Percentiles rank a stretch among this genome's conserved stretches.
These are phyloP conservation scores for Colletotrichum sojae DNA, from an alignment of 2,329 filamentous ascomycete genomes.

Conservation along the genomic window DNA sequence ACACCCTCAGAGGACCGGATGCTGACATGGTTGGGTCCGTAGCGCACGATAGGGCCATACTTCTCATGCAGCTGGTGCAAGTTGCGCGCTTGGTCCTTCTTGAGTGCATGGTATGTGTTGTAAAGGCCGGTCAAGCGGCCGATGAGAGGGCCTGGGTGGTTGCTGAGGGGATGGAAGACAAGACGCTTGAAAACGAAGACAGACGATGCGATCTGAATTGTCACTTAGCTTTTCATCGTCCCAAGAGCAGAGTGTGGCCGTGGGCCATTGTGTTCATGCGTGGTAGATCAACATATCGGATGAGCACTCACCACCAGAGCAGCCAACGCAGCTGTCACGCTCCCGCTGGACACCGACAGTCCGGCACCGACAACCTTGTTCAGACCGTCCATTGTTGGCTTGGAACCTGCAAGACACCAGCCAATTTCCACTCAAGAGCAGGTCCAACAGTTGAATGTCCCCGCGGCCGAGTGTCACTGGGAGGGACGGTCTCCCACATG, in stretches of 20 bases:
- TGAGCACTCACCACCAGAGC: conserved; percentile 10
- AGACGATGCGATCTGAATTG: neutral
- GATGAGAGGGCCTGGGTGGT: conserved; percentile 18
- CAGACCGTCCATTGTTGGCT: conserved; percentile 22
- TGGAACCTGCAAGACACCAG: neutral
- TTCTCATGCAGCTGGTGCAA: conserved; percentile 16
- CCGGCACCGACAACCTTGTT: conserved; percentile 17
- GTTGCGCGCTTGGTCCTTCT: conserved; percentile 26
- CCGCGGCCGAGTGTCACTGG: neutral
- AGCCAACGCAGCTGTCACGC: neutral
- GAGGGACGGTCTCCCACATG: neutral
- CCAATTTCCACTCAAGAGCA: neutral
- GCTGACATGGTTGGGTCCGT: conserved; percentile 33
- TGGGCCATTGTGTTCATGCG: neutral
- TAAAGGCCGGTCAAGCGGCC: conserved; percentile 17
- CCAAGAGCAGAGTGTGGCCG: too few relatives aligned
- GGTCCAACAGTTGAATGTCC: neutral
- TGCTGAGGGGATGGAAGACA: conserved; percentile 8
- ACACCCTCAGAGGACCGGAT: conserved; percentile 17
- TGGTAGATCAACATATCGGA: neutral
- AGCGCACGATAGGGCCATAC: conserved; percentile 20
- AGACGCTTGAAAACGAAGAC: neutral
- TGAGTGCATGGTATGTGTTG: conserved; percentile 29
- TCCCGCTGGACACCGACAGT: conserved; percentile 1
- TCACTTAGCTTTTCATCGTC: too few relatives aligned